These are phyloP conservation scores for Mycena olivaceomarginata DNA, from an alignment of 768 basidiomycete genomes.

Conservation along the genomic window DNA sequence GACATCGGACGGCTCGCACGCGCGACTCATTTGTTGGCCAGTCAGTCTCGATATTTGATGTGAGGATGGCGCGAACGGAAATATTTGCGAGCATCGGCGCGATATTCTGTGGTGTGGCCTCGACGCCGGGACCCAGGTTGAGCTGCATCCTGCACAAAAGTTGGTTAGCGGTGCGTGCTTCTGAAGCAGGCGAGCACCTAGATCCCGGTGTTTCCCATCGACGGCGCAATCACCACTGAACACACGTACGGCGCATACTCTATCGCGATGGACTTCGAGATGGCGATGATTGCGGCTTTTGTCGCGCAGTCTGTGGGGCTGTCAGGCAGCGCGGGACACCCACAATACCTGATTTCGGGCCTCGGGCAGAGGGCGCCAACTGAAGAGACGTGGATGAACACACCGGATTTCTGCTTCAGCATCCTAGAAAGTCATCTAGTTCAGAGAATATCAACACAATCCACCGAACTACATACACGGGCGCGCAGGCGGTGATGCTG, in stretches of 20 bases:
- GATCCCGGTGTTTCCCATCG: slow-evolving; percentile 36
- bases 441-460: no score
- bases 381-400: slow-evolving; percentile 32
- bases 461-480: no score
- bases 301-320: slow-evolving; percentile 22
- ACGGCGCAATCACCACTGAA: slow-evolving; percentile 30
- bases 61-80: neutral
- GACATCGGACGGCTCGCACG: slow-evolving; percentile 30
- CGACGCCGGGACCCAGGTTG: slow-evolving; percentile 32
- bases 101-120: slow-evolving; percentile 25
- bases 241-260: slow-evolving; percentile 25
- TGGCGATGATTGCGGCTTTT: slow-evolving; percentile 29
- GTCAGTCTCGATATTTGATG: neutral
- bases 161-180: neutral
- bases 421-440: neutral
- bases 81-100: slow-evolving; percentile 37
- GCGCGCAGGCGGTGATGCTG: slow-evolving; percentile 15
- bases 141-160: slow-evolving; percentile 21
- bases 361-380: slow-evolving; percentile 25
- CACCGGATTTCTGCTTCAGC: slow-evolving; percentile 31
- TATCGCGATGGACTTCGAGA: slow-evolving; percentile 31
- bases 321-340: neutral
- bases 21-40: slow-evolving; percentile 22
- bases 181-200: neutral
- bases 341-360: slow-evolving; percentile 24